Evolutionary conservation across 257 asterid genomes (phyloP), one percentile per base, ranked within the genome.

Genomic region (Galeopsis tetrahit): DNA sequence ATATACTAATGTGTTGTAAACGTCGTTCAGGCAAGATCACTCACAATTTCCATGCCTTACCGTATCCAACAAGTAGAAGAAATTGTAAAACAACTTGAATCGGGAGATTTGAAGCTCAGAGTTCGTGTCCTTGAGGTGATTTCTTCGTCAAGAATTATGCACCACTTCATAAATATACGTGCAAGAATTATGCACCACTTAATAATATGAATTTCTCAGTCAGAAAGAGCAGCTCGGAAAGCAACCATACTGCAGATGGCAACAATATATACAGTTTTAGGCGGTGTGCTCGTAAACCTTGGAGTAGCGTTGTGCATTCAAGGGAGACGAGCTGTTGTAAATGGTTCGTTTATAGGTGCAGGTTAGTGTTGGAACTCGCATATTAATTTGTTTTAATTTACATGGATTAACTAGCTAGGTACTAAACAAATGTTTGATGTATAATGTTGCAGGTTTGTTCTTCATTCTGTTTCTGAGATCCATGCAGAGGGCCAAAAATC

Each of bases 51-150:
- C 84, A 92, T 92, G 98, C 98, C 98, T 65, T 86, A 84, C 70
- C 84, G 98, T 75, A 71, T 92, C 69, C 96, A 92, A 75, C 82
- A 63, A 77, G 87, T 92, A 55, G 96, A 92, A 84, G 96, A 88
- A 76, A 83, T 89, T 11, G 85, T 85, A 13, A 88, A 88, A 69
- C 92, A 92, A 61, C 96, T 92, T 8, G 98, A 92, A 56, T 80
- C 94, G 0, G 98, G 98, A 79, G 98, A 92, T 64, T 40, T 92
- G 55, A 92, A 88, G 87, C 98, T 92, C 66, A 83, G 98, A 8
- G 98, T 92, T 71, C 89, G 98, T 65, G 98, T 92, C 66, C 90
- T 92, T 51, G 98, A 92, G 98, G 98, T 92, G 59, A 34, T 4
- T 38, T 8, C 44, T 52, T 52, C 53, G 40, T 40, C 21, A 2